phyloP scores from a whole-genome alignment of 106 monocot genomes.

The Acorus calamus region DNA sequence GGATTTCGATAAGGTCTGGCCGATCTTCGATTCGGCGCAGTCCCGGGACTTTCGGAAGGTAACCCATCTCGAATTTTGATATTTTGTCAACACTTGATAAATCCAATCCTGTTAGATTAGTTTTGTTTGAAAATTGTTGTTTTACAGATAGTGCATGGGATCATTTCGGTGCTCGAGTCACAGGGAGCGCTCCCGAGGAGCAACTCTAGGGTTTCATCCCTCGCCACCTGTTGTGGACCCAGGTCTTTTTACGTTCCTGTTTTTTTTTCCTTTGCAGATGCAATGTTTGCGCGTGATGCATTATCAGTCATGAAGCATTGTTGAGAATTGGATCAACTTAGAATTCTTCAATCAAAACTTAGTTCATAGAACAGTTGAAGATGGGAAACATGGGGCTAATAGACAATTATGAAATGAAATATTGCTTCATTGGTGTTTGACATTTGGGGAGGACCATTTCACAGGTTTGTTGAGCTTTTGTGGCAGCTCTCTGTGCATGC shows the following conservation, averaged over 20 bases:
- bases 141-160: slow-evolving; percentile 90
- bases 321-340: no score
- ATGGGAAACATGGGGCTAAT: no score
- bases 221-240: slow-evolving; percentile 93
- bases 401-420: no score
- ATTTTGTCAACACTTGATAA: no score
- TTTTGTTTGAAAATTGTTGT: background rate
- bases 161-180: slow-evolving; percentile 88
- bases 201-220: slow-evolving; percentile 98
- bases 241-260: slow-evolving; percentile 18
- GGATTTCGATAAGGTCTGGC: slow-evolving; percentile 99
- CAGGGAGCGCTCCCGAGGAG: slow-evolving; percentile 95
- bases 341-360: no score
- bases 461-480: slow-evolving; percentile 98
- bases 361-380: no score
- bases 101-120: background rate
- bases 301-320: no score
- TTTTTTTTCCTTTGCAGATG: background rate
- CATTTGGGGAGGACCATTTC: background rate
- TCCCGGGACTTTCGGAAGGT: slow-evolving; percentile 97
- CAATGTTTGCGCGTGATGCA: no score
- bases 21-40: slow-evolving; percentile 91
- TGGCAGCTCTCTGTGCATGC: slow-evolving; percentile 99
- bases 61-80: background rate
- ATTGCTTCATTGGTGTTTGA: no score